Conservation (phyloP, 2,329 filamentous ascomycete genomes). For the Xylaria sp. region DNA sequence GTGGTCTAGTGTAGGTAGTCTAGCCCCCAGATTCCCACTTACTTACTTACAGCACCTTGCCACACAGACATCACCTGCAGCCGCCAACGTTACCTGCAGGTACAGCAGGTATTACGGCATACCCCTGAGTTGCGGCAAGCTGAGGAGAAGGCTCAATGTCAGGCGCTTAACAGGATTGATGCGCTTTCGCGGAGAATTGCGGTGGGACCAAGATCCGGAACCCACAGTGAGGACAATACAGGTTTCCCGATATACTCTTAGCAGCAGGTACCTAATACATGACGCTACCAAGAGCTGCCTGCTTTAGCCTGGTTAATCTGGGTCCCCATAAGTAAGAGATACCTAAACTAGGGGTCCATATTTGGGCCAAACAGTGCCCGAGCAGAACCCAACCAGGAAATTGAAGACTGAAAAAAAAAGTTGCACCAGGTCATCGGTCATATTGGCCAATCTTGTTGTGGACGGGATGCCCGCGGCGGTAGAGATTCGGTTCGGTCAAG, state of each 20-base stretch:
- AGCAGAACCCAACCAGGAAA: not conserved
- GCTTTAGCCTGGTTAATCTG: too few species aligned
- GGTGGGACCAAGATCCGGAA: too few species aligned
- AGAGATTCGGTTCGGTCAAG: not conserved
- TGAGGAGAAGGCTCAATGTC: not conserved
- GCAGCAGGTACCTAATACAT: too few species aligned
- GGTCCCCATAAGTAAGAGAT: constrained; percentile 5
- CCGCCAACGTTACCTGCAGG: constrained; percentile 13
- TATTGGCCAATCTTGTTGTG: constrained; percentile 8
- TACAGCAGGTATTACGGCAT: not conserved
- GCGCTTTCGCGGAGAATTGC: too few species aligned
- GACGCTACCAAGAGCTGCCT: too few species aligned
- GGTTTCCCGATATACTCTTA: too few species aligned
- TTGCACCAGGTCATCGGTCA: not conserved
- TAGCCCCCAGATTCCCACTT: not conserved
- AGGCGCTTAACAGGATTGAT: too few species aligned
- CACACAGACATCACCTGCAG: constrained; percentile 17
- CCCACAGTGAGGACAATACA: too few species aligned
- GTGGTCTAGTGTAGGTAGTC: not conserved
- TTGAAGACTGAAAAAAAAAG: constrained; percentile 1
- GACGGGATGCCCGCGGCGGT: constrained; percentile 7
- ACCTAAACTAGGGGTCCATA: not conserved
- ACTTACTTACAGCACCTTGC: not conserved
- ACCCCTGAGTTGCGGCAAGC: constrained; percentile 2
- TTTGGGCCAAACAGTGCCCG: constrained; percentile 4